These are phyloP conservation scores for Fusarium napiforme DNA, from an alignment of 2,329 filamentous ascomycete species.

Conservation along the genomic window DNA sequence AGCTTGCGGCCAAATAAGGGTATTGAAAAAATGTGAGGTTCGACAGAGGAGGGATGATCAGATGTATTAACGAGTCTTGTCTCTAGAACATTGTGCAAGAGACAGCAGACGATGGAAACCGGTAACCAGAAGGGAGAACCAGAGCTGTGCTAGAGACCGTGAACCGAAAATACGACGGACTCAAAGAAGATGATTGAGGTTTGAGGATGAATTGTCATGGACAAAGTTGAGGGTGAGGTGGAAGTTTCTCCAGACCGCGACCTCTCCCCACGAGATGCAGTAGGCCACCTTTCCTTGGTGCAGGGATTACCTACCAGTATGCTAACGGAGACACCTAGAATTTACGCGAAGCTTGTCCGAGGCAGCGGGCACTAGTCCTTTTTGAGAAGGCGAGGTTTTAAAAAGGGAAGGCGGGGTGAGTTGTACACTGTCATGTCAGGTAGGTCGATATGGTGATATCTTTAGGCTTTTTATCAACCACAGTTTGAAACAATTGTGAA, in stretches of 20 bases:
- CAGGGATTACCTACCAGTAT: constrained; percentile 26
- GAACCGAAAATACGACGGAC: constrained; percentile 37
- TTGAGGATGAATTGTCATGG: constrained; percentile 42
- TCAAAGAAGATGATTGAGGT: constrained; percentile 40
- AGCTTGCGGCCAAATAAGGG: constrained; percentile 36
- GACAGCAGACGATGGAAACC: constrained; percentile 50
- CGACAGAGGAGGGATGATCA: constrained; percentile 40
- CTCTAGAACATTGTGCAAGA: constrained; percentile 55
- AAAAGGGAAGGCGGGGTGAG: constrained; percentile 37
- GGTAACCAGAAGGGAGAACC: constrained; percentile 55
- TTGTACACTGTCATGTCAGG: constrained; percentile 8
- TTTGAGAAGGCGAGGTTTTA: constrained; percentile 17
- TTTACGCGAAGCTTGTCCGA: constrained; percentile 47
- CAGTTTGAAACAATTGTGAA: neutral
- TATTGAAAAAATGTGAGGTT: constrained; percentile 28
- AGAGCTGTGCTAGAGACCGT: constrained; percentile 52
- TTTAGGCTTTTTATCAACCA: neutral
- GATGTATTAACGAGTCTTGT: constrained; percentile 44
- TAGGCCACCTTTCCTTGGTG: constrained; percentile 39
- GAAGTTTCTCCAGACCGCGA: constrained; percentile 52
- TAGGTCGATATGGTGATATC: constrained; percentile 4
- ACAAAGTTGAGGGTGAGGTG: constrained; percentile 54
- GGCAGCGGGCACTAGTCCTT: constrained; percentile 20
- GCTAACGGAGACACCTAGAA: constrained; percentile 40
- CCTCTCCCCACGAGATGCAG: constrained; percentile 45